Percentiles rank a stretch among this genome's conserved stretches.
phyloP scores from a whole-genome alignment of 2,329 filamentous ascomycete genomes.

The Cadophora gregata region DNA sequence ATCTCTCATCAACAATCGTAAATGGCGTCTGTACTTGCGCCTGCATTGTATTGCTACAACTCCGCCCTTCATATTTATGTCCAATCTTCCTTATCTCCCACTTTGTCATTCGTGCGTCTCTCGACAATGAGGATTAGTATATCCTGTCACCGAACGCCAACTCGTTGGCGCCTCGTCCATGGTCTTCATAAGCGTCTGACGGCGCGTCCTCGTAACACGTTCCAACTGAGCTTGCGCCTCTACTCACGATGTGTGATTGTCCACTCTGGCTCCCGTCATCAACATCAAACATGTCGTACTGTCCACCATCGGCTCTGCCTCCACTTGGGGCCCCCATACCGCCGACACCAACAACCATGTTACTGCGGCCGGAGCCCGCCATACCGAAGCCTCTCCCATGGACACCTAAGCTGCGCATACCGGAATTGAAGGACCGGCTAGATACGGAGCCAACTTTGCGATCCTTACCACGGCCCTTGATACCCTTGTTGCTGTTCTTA shows the following conservation, averaged over 20 bases:
- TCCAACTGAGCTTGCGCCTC: constrained; percentile 45
- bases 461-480: constrained; percentile 93
- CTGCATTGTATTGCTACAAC: constrained; percentile 20
- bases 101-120: neutral
- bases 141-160: constrained; percentile 53
- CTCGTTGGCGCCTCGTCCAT: constrained; percentile 34
- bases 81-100: neutral
- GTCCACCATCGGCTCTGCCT: constrained; percentile 23
- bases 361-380: constrained; percentile 30
- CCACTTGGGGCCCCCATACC: constrained; percentile 28
- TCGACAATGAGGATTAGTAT: constrained; percentile 44
- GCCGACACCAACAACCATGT: constrained; percentile 28
- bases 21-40: neutral
- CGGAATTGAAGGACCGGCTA: constrained; percentile 20
- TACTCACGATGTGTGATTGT: constrained; percentile 41
- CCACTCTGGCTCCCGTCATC: constrained; percentile 49
- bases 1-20: no score
- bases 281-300: constrained; percentile 55
- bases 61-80: neutral
- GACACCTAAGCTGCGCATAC: constrained; percentile 26
- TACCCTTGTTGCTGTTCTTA: constrained; percentile 98
- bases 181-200: constrained; percentile 37
- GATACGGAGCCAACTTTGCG: constrained; percentile 60
- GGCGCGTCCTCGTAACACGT: constrained; percentile 52
- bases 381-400: constrained; percentile 26